Conservation (phyloP, 2,329 filamentous ascomycete genomes). For the Tympanopsis confertula region DNA sequence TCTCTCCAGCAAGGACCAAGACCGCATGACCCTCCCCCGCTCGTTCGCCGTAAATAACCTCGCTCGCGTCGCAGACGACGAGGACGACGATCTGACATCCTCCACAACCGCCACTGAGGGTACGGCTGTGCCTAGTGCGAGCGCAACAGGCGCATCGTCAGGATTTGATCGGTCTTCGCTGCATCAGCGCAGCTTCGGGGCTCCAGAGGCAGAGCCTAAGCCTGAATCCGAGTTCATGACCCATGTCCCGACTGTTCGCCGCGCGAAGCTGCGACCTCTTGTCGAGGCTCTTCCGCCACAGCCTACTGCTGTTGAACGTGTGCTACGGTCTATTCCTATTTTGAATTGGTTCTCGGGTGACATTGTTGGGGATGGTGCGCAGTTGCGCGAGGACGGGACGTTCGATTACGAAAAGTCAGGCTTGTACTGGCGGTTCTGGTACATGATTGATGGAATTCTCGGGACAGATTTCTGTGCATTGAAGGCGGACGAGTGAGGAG, state of each 20-base stretch:
- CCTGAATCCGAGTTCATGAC: constrained; percentile 32
- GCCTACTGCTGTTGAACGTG: constrained; percentile 26
- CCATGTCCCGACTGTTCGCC: constrained; percentile 28
- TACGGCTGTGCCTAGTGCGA: constrained; percentile 17
- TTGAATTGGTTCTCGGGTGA: constrained; percentile 31
- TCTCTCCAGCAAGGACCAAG: constrained; percentile 14
- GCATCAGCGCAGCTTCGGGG: constrained; percentile 7
- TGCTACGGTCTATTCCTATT: constrained; percentile 31
- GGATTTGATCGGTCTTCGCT: constrained; percentile 7
- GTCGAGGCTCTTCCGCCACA: constrained; percentile 30
- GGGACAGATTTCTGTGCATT: constrained; percentile 51
- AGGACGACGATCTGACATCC: constrained; percentile 15
- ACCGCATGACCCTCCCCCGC: constrained; percentile 20
- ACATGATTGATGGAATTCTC: constrained; percentile 39
- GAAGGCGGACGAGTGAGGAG: constrained; percentile 29
- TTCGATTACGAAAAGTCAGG: constrained; percentile 30
- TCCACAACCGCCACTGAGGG: constrained; percentile 26
- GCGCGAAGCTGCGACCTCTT: constrained; percentile 26
- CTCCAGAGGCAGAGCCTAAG: constrained; percentile 9
- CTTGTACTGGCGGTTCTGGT: constrained; percentile 49
- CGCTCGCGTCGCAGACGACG: constrained; percentile 11
- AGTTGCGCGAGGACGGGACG: constrained; percentile 27
- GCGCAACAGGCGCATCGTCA: constrained; percentile 11
- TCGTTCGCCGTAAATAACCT: constrained; percentile 24
- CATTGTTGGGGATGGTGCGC: constrained; percentile 30